phyloP scores from a whole-genome alignment of 192 early-diverging fungal genomes.

The Mortierella antarctica region DNA sequence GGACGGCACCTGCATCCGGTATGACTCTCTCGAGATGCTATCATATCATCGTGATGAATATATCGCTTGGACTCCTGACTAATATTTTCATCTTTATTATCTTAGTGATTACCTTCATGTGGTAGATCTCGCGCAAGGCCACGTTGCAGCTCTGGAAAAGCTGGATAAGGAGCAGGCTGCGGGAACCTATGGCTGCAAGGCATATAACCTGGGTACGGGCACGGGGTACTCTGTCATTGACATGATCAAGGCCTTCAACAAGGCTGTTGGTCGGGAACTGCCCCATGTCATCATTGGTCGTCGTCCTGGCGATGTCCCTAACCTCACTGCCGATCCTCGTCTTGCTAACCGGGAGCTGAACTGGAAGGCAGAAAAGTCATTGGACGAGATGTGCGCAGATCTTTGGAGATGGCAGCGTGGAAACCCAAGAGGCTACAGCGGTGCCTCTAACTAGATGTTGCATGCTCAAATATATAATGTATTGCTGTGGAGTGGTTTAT shows the following conservation, averaged over 20 bases:
- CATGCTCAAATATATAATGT: too few species aligned
- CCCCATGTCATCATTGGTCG: conserved; percentile 71
- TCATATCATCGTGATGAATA: background rate
- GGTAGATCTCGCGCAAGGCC: conserved; percentile 90
- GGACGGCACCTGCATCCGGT: conserved; percentile 80
- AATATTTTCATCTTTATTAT: background rate
- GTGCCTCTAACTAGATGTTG: too few species aligned
- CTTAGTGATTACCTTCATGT: conserved; percentile 95
- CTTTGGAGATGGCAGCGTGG: conserved; percentile 67
- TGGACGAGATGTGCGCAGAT: conserved; percentile 71
- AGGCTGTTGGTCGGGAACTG: conserved; percentile 83
- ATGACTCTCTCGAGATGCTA: background rate
- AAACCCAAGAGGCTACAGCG: conserved; percentile 61
- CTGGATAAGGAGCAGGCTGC: conserved; percentile 64
- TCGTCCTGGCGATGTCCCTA: conserved; percentile 64
- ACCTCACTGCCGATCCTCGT: conserved; percentile 62
- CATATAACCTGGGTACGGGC: conserved; percentile 95
- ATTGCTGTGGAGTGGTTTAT: background rate
- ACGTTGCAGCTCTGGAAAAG: conserved; percentile 86
- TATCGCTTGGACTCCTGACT: background rate
- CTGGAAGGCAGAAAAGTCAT: conserved; percentile 59
- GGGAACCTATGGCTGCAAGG: conserved; percentile 59
- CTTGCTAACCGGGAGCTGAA: conserved; percentile 61
- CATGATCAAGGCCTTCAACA: conserved; percentile 86
- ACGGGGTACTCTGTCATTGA: conserved; percentile 93